A percentile compares a stretch with the other conserved stretches of the same genome.
Conservation (phyloP, 257 asterid genomes). For the Solanum chmielewskii region DNA sequence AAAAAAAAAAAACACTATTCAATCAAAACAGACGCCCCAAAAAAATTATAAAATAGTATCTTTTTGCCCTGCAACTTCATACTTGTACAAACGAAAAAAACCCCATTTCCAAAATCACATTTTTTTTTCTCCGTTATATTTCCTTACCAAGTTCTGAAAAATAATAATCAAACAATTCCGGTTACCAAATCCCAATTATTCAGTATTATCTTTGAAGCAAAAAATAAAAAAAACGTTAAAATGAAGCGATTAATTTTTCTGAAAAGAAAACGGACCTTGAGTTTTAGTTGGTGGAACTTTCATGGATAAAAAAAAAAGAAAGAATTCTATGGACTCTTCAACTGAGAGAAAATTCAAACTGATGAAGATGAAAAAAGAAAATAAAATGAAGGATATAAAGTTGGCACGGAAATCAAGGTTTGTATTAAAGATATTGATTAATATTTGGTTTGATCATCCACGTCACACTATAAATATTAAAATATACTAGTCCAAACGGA, state of each 20-base stretch:
- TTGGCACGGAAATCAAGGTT: neutral
- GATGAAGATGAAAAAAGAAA: neutral
- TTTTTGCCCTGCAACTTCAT: neutral
- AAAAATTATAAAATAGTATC: neutral
- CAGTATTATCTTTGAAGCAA: neutral
- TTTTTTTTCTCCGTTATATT: neutral
- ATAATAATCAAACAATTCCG: neutral
- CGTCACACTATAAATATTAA: neutral
- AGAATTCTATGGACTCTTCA: neutral
- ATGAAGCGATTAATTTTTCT: neutral
- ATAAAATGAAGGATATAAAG: neutral
- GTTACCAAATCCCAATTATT: neutral
- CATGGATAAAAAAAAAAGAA: conserved; percentile 9
- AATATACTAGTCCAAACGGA: too few species aligned
- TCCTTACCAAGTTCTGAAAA: neutral
- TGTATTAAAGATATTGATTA: neutral
- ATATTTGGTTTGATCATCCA: neutral
- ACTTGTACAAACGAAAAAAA: neutral
- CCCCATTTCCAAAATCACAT: neutral
- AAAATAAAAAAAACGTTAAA: neutral
- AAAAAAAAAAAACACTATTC: too few species aligned
- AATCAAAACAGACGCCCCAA: too few species aligned
- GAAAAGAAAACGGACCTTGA: conserved; percentile 30
- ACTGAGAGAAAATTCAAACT: neutral
- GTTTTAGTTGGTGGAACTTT: conserved; percentile 35